Evolutionary conservation across 1,284 basidiomycete species (phyloP).

Genomic region (Serendipita sp.): DNA sequence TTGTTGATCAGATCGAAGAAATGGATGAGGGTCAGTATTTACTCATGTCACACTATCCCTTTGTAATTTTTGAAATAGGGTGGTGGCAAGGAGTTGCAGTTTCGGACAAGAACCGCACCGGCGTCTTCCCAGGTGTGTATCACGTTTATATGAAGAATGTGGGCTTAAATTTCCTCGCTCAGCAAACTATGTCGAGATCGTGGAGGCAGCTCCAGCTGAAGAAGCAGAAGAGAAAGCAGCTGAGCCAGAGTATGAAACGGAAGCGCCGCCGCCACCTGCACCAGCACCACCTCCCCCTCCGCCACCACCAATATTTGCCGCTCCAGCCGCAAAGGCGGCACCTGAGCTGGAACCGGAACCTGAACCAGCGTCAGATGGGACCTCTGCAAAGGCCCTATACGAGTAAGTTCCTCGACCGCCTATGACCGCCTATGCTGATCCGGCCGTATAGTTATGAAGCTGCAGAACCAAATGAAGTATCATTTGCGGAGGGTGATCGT

Average conservation of each 20-base stretch:
- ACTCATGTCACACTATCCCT: neutral
- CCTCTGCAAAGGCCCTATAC: conserved; percentile 59
- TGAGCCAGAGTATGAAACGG: conserved; percentile 25
- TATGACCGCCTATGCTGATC: conserved; percentile 2
- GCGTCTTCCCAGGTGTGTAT: conserved; percentile 59
- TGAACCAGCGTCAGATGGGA: conserved; percentile 32
- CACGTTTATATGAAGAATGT: neutral
- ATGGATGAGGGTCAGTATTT: conserved; percentile 47
- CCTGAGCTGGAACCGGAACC: conserved; percentile 21
- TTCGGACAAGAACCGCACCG: conserved; percentile 40
- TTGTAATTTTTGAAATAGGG: conserved; percentile 17
- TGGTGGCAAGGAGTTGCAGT: conserved; percentile 67
- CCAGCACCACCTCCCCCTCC: conserved; percentile 22
- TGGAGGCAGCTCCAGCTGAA: conserved; percentile 26
- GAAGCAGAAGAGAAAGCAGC: conserved; percentile 13
- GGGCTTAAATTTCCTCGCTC: conserved; percentile 16
- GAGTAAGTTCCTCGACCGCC: conserved; percentile 36
- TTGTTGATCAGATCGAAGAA: conserved; percentile 69
- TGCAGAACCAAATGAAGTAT: conserved; percentile 77
- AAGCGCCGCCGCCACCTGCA: conserved; percentile 16
- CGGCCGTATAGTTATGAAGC: conserved; percentile 55
- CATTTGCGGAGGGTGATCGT: conserved; percentile 67
- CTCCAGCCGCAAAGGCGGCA: conserved; percentile 19
- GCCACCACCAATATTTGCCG: conserved; percentile 27
- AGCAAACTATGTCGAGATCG: conserved; percentile 72